A percentile compares a stretch with the other conserved stretches of the same genome.
Conservation (phyloP, 208 protist species). For the Leishmania aethiopica region DNA sequence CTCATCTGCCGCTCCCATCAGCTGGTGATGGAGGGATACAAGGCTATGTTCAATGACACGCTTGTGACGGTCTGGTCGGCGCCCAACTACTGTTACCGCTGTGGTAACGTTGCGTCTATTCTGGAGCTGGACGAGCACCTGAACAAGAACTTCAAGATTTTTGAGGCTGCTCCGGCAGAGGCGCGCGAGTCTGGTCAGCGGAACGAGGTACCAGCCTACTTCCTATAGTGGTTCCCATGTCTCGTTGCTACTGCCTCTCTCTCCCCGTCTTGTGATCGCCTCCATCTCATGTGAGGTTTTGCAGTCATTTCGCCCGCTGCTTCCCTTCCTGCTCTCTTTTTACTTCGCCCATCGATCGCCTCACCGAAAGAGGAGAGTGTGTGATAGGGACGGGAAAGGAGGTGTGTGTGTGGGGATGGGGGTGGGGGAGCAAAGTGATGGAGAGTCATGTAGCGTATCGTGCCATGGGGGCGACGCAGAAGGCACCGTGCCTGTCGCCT, state of each 20-base stretch:
- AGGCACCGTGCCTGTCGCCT: neutral
- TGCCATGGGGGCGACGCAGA: neutral
- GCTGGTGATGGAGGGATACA: constrained; percentile 97
- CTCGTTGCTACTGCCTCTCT: neutral
- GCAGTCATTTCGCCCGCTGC: neutral
- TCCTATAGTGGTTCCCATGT: constrained; percentile 43
- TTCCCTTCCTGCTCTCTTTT: neutral
- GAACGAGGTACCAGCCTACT: constrained; percentile 79
- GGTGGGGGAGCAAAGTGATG: neutral
- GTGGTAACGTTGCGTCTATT: constrained; percentile 98
- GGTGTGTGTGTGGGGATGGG: neutral
- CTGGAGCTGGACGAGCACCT: constrained; percentile 98
- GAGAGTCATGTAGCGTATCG: neutral
- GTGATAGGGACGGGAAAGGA: neutral
- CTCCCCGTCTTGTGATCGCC: neutral
- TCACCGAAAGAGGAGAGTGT: neutral
- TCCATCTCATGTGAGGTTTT: neutral
- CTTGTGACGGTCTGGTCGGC: constrained; percentile 97
- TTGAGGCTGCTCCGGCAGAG: constrained; percentile 97
- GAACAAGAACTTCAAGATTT: constrained; percentile 99
- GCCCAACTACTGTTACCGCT: constrained; percentile 97
- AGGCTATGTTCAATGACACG: constrained; percentile 94
- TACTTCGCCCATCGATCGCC: neutral
- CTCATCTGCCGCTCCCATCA: constrained; percentile 96
- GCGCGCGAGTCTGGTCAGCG: constrained; percentile 74